Conservation (phyloP, 2,329 filamentous ascomycete species). For the Cylindrodendrum hubeiense region DNA sequence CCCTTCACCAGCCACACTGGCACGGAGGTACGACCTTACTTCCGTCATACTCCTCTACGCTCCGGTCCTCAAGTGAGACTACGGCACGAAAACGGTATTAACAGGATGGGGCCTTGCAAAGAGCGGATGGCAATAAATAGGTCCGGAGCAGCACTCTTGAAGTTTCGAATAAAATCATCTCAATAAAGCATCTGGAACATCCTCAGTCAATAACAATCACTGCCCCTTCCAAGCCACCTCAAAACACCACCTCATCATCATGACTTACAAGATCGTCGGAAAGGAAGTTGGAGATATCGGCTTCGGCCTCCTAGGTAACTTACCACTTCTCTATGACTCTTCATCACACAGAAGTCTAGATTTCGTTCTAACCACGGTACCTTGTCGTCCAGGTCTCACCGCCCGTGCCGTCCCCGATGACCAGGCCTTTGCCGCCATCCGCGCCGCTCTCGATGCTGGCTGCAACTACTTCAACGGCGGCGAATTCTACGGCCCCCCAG, state of each 20-base stretch:
- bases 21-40: conserved; percentile 4
- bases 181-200: neutral
- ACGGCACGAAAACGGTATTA: neutral
- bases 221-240: neutral
- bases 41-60: neutral
- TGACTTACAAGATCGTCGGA: conserved; percentile 39
- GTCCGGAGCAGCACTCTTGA: neutral
- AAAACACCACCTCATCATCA: conserved; percentile 20
- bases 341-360: neutral
- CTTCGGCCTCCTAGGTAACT: conserved; percentile 43
- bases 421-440: conserved; percentile 64
- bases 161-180: neutral
- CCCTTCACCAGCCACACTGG: neutral
- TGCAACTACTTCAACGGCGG: conserved; percentile 67
- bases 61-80: neutral
- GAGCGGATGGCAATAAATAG: conserved; percentile 2
- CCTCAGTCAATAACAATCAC: neutral
- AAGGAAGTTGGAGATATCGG: conserved; percentile 35
- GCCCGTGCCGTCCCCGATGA: conserved; percentile 43
- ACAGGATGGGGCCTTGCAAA: neutral
- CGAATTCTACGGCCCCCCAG: conserved; percentile 70
- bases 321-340: conserved; percentile 33
- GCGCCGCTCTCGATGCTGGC: conserved; percentile 59
- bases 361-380: neutral
- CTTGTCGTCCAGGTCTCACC: conserved; percentile 34